Conservation (phyloP, 169 alveolate species). For the Plasmodium billcollinsi region DNA sequence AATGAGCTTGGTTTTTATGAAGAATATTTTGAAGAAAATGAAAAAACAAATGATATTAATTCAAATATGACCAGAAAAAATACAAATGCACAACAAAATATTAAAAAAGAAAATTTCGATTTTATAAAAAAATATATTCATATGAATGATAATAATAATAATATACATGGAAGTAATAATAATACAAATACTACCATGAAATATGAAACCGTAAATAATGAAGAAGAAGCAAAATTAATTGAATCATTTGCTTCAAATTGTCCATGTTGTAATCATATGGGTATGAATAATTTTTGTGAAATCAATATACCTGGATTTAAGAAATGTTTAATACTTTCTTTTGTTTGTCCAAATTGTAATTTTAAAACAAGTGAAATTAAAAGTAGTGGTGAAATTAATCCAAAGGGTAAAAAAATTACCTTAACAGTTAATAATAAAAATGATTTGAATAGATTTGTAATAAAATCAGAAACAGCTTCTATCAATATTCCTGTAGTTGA, state of each 20-base stretch:
- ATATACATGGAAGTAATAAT: slow-evolving; percentile 24
- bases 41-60: not conserved
- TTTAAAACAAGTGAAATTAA: slow-evolving; percentile 95
- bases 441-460: slow-evolving; percentile 96
- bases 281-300: slow-evolving; percentile 91
- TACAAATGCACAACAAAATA: not conserved
- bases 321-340: slow-evolving; percentile 94
- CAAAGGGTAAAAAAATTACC: slow-evolving; percentile 91
- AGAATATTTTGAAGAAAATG: slow-evolving; percentile 78
- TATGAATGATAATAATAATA: slow-evolving; percentile 3
- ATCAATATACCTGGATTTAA: slow-evolving; percentile 97
- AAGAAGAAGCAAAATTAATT: slow-evolving; percentile 61
- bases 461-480: slow-evolving; percentile 95
- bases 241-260: slow-evolving; percentile 81
- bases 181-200: slow-evolving; percentile 4
- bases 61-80: slow-evolving; percentile 6
- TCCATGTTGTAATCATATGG: slow-evolving; percentile 90
- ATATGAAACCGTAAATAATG: slow-evolving; percentile 39
- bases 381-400: slow-evolving; percentile 97
- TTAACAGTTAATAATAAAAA: slow-evolving; percentile 85
- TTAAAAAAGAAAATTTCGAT: slow-evolving; percentile 70
- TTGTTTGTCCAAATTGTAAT: slow-evolving; percentile 95
- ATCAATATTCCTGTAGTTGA: slow-evolving; percentile 95
- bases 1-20: slow-evolving; percentile 89
- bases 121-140: slow-evolving; percentile 66